Conservation (phyloP, 495 filamentous ascomycete genomes). For the Xylaria scruposa region DNA sequence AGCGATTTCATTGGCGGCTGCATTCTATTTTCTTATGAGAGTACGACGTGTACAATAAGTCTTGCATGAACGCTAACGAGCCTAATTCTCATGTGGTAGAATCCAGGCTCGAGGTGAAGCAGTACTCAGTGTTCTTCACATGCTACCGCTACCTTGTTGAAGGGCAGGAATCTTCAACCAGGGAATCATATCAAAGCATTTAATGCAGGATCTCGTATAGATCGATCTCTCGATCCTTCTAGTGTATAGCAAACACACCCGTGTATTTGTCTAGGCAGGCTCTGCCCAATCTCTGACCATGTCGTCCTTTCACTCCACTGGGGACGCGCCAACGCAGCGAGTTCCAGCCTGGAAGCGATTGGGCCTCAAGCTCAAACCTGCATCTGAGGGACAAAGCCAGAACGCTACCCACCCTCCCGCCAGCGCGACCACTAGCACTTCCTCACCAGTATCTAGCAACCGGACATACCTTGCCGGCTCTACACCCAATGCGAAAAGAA, state of each 20-base stretch:
- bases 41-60: neutral
- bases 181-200: neutral
- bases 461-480: slow-evolving; percentile 34
- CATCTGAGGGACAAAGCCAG: slow-evolving; percentile 50
- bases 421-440: slow-evolving; percentile 28
- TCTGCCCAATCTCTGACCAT: slow-evolving; percentile 34
- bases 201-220: neutral
- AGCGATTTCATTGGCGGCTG: slow-evolving; percentile 35
- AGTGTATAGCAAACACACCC: neutral
- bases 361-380: slow-evolving; percentile 73
- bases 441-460: slow-evolving; percentile 39
- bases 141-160: neutral
- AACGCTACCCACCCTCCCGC: slow-evolving; percentile 36
- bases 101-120: slow-evolving; percentile 10
- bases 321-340: slow-evolving; percentile 48
- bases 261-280: neutral
- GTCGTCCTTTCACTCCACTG: slow-evolving; percentile 41
- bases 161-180: neutral
- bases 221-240: neutral
- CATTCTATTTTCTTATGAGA: neutral
- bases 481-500: slow-evolving; percentile 39
- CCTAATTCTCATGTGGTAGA: slow-evolving; percentile 12
- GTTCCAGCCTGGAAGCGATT: slow-evolving; percentile 80
- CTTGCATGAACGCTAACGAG: slow-evolving; percentile 9
- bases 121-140: neutral